phyloP scores from a whole-genome alignment of 1,284 basidiomycete genomes.

The Farysia itapuensis region DNA sequence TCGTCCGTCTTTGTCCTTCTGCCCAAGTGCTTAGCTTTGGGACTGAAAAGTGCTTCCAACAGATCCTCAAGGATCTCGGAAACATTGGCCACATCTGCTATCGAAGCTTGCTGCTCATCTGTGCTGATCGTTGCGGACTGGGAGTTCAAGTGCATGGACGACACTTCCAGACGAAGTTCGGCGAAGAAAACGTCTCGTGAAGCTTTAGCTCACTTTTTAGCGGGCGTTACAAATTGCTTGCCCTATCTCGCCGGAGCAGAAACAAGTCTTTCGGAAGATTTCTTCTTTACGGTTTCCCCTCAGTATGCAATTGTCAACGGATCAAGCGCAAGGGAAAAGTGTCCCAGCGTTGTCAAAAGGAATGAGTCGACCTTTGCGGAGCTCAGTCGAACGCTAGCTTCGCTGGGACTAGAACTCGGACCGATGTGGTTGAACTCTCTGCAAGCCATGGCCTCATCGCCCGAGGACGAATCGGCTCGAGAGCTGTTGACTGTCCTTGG shows the following conservation, averaged over 20 bases:
- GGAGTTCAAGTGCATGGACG: slow-evolving; percentile 15
- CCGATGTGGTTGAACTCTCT: slow-evolving; percentile 21
- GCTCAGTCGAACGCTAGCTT: slow-evolving; percentile 26
- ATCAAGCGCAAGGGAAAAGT: neutral
- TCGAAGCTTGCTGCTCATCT: slow-evolving; percentile 21
- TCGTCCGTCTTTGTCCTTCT: slow-evolving; percentile 34
- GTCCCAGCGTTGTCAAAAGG: slow-evolving; percentile 10
- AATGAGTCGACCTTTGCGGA: slow-evolving; percentile 28
- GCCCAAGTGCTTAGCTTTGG: slow-evolving; percentile 24
- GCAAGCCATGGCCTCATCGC: slow-evolving; percentile 12
- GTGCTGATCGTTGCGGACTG: slow-evolving; percentile 26
- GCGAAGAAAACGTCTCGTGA: slow-evolving; percentile 17
- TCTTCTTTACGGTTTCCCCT: slow-evolving; percentile 10
- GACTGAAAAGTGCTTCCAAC: slow-evolving; percentile 5
- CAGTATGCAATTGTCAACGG: slow-evolving; percentile 9
- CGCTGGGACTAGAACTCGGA: slow-evolving; percentile 23
- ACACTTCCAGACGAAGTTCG: slow-evolving; percentile 9
- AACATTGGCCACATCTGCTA: slow-evolving; percentile 10
- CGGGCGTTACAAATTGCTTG: slow-evolving; percentile 23
- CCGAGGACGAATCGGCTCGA: slow-evolving; percentile 15
- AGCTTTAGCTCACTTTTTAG: slow-evolving; percentile 17
- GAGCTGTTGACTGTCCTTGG: slow-evolving; percentile 18
- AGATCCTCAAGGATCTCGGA: neutral
- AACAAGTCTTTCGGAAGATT: slow-evolving; percentile 16
- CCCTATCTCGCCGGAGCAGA: slow-evolving; percentile 16